Base-by-base conservation (phyloP, 2,329 filamentous ascomycete species). In the Colletotrichum horii region DNA sequence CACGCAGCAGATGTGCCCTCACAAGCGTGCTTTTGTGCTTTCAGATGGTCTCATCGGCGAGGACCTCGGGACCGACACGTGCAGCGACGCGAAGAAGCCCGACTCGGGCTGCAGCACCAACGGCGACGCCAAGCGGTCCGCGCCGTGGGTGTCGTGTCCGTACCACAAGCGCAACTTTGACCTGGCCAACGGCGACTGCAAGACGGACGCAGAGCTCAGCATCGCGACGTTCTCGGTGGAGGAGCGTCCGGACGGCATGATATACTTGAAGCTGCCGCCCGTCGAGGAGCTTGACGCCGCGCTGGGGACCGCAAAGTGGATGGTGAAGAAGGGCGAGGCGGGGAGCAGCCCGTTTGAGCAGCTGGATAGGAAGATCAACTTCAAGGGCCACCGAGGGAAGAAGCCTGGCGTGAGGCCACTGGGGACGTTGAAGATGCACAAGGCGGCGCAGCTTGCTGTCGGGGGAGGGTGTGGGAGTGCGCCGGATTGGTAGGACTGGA, bases 1-100 rank as follows among this genome's bases (percentile, higher is more conserved):
- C 74, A 94, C 94, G 16, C 96, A 98, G 86, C 95, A 98, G 82
- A 98, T 98, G 96, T 98, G 96, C 83, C 96, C 96, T 12, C 95
- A 98, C 86, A 97, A 96, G 85, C 93, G 95, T 14, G 93, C 95
- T 1, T 98, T 98, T 81, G 93, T 96, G n/a, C 91, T 98, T 30
- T 94, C 94, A 0, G 96, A 98, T 82, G 95, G 95, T 2, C 87
- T 98, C 11, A 90, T 98, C 62, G 96, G 96, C 55, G 93, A 95
- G 78, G 90, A 92, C 30, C 79, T 83, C 62, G 43, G 73, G 70
- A 67, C 66, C 22, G 48, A 78, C 68, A 80, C 85, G 76, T 76
- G 78, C 64, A 70, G 86, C 62, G 83, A 85, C 62, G 79, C 83
- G 75, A 80, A 86, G 75, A 83, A 88, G 77, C 30, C 77, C 64